Evolutionary conservation across 768 basidiomycete genomes (phyloP), one percentile per base, ranked within the genome.

Genomic region (Mycena maculata): DNA sequence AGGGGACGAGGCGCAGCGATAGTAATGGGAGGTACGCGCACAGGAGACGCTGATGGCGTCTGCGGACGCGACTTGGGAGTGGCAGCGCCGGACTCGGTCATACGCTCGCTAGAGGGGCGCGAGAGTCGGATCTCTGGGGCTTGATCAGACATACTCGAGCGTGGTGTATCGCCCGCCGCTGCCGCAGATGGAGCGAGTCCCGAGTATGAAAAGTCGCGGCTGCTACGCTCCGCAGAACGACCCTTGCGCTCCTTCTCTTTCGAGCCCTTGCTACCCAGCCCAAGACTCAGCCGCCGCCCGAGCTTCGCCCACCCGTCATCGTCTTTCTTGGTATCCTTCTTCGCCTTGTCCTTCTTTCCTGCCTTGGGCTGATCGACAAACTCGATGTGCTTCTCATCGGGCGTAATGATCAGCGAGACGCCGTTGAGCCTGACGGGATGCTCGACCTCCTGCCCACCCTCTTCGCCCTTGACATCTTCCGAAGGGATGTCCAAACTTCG

Each of bases 221-320:
- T 78, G 62, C 48, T 72, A 67, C 71, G 75, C 16, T 80, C 78
- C 47, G 76, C 78, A 3, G 76, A 78, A 9, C 78, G 75, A 39
- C 77, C 79, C 58, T 78, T 80, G 45, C 77, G 73, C 39, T 81
- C 76, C 66, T 78, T 80, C 27, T 78, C 71, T 69, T 73, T 75
- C 67, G 73, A 72, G 74, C 70, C 54, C 70, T 75, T 77, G 88
- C 76, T 60, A 28, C 86, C 84, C 60, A 92, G 85, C 6, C 84
- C 83, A 67, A 88, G 77, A 71, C 88, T 91, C 60, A 92, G 84
- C 65, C 91, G 80, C 71, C 88, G 80, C 15, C 90, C 85, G 42
- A 92, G 70, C 74, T 87, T 90, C n/a, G 84, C 80, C 91, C 91
- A 92, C 30, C 80, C 77, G 63, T 85, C 85, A 27, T 82, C 80